Percentiles rank a stretch among this genome's conserved stretches.
Evolutionary conservation across 2,329 filamentous ascomycete genomes (phyloP).

Genomic region (Trichophyton schoenleinii): DNA sequence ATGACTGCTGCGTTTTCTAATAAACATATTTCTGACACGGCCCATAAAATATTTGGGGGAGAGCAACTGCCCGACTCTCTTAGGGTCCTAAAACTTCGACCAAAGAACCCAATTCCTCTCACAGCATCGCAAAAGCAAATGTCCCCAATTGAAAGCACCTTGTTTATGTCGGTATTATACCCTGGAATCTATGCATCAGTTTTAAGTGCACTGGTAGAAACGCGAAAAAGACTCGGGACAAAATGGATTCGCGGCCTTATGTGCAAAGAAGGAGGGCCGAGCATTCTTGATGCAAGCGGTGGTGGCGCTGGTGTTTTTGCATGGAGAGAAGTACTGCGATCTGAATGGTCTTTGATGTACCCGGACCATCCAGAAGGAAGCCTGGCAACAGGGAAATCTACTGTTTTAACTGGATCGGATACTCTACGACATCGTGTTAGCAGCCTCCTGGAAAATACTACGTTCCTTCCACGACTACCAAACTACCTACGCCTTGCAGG

Average conservation of each 20-base stretch:
- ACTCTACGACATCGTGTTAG: constrained; percentile 63
- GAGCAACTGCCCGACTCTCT: constrained; percentile 62
- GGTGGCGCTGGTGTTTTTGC: constrained; percentile 50
- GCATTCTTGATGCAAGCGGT: constrained; percentile 49
- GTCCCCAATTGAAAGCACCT: constrained; percentile 49
- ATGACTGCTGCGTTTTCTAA: constrained; percentile 57
- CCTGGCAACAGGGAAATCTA: constrained; percentile 56
- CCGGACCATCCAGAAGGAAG: constrained; percentile 30
- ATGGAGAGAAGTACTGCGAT: constrained; percentile 58
- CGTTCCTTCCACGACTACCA: constrained; percentile 81
- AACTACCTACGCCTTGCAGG: constrained; percentile 61
- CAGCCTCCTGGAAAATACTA: constrained; percentile 70
- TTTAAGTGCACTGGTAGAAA: constrained; percentile 45
- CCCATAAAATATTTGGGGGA: constrained; percentile 66
- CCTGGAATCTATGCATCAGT: constrained; percentile 49
- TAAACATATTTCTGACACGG: constrained; percentile 61
- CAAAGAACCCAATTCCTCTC: constrained; percentile 43
- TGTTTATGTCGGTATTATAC: constrained; percentile 47
- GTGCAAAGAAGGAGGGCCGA: constrained; percentile 43
- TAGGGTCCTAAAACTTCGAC: constrained; percentile 45
- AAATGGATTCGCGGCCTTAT: constrained; percentile 47
- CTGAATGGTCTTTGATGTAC: constrained; percentile 65
- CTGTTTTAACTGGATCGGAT: constrained; percentile 66
- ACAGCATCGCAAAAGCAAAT: constrained; percentile 45
- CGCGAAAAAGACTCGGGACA: constrained; percentile 47